Base-by-base conservation (phyloP, 2,329 filamentous ascomycete genomes). In the Periconia digitata region DNA sequence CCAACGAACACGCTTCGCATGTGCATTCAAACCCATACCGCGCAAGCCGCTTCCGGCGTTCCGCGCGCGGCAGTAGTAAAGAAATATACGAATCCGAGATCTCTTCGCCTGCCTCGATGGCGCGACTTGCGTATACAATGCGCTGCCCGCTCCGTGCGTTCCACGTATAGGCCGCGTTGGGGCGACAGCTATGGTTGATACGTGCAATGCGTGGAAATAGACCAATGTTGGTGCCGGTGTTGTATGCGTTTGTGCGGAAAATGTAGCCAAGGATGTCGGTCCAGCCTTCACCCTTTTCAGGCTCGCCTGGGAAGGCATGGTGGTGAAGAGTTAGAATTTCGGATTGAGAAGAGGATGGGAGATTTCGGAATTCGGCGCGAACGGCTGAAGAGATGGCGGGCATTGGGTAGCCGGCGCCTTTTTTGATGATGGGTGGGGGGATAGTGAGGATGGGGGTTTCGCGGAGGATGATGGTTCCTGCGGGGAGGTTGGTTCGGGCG, bases 361-460 rank as follows among this genome's bases (percentile, higher is more conserved):
- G 59, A 3, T 15, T n/a, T 1, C 57, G 50, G 24, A 69, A 71
- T 16, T 63, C 60, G 7, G 51, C 39, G 5, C 56, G 56, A 8
- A 69, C 56, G 2, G 62, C 53, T 8, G 45, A 41, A 17, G 53
- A 49, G 8, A 71, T 53, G 8, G 47, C 54, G 15, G 43, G 43
- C 49, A 66, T 60, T 1, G 62, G 59, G 27, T 70, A 69, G 15
- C 60, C 59, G 0, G 54, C 40, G 12, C 62, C 64, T 43, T 58
- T 62, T 1, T 53, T 46, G 23, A 60, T 51, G 12, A 53, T 46
- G 8, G 67, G 66, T 3, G 60, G 65, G 6, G 44, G 41, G 18
- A 71, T 68, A 2, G 53, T 63, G 8, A 77, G 55, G 21, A 73
- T 56, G 1, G 74, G 73, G 3, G 59, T 46, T 55, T 77, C 75